Evolutionary conservation across 306 rosid genomes (phyloP), one percentile per base, ranked within the genome.

Genomic region (Pterocarpus santalinus): DNA sequence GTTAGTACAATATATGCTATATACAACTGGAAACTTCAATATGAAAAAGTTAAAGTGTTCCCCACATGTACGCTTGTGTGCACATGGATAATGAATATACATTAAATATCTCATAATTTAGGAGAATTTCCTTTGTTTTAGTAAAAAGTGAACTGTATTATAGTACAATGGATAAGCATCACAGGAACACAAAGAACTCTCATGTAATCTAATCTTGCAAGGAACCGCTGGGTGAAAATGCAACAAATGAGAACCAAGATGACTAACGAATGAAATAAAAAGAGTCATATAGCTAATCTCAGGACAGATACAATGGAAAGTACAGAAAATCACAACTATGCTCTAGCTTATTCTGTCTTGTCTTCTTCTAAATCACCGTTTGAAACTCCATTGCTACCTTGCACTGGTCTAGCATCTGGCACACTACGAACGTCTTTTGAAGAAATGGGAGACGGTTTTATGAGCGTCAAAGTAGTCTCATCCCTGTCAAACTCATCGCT

Each of bases 401-500:
- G 84, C 16, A 83, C 43, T 12, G 89, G 70, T 80, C 89, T 89
- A 35, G 82, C 81, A 38, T 96, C 98, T 2, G 80, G 69, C 35
- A 78, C 84, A 43, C 72, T 81, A 39, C 78, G 77, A 83, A 84
- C 87, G 49, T 96, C 98, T 81, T 92, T 93, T 0, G 94, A 88
- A 56, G 91, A 83, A 22, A 86, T 53, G 0, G 91, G 66, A 2
- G 97, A 83, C 44, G 99, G 99, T 86, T 91, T 96, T 86, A 96
- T 93, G 74, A 96, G 94, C 0, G 94, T 93, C 67, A 93, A 79
- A 64, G 74, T 85, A 34, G 94, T 90, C 2, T 90, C 99, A 13
- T 93, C 98, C 84, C 82, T 89, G 80, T 96, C 99, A 43, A 96
- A 93, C 86, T 85, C 98, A 63, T 93, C 97, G 5, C 88, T 87